A percentile compares a stretch with the other conserved stretches of the same genome.
These are phyloP conservation scores for Podospora conica DNA, from an alignment of 495 filamentous ascomycete species.

Conservation along the genomic window DNA sequence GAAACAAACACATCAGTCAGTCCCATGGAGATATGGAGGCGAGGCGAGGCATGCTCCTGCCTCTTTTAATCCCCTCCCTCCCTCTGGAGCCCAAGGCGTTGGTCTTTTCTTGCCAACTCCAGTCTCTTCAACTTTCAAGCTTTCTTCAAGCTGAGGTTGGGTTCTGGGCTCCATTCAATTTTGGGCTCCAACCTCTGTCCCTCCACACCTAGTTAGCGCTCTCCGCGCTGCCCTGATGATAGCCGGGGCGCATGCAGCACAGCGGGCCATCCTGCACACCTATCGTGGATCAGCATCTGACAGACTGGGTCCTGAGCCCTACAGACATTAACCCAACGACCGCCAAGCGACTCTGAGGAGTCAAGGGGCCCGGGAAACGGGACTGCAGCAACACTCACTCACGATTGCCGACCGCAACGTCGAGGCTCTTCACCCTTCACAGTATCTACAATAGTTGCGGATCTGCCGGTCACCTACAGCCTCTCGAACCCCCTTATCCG, in stretches of 20 bases:
- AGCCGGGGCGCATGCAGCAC: neutral
- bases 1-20: neutral
- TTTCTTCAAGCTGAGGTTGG: neutral
- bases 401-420: neutral
- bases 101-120: neutral
- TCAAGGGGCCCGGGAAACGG: neutral
- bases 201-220: neutral
- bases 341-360: neutral
- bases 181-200: neutral
- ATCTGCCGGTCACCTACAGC: neutral
- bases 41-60: neutral
- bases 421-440: neutral
- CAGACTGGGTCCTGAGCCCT: slow-evolving; percentile 3
- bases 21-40: neutral
- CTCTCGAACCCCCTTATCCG: neutral
- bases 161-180: neutral
- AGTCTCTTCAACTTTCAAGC: neutral
- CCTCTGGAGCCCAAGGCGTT: neutral
- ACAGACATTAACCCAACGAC: neutral
- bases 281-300: slow-evolving; percentile 1
- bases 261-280: neutral
- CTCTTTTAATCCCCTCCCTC: neutral
- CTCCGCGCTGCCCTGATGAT: neutral
- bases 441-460: neutral
- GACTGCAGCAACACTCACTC: neutral